Evolutionary conservation across 2,329 filamentous ascomycete species (phyloP).

Genomic region (Chaetothyriales sp.): DNA sequence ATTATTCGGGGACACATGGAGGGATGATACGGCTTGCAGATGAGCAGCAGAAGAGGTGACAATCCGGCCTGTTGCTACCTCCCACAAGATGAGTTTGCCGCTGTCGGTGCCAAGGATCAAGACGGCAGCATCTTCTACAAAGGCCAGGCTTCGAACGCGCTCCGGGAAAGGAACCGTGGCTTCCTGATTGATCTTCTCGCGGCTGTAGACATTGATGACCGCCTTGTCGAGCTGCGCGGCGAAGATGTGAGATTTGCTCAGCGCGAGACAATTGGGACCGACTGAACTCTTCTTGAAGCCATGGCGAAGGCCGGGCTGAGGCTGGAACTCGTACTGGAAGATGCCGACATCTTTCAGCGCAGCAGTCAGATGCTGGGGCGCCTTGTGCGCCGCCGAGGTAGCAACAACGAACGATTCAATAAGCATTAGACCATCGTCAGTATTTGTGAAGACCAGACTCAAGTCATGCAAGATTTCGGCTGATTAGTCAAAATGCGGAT

Average conservation of each 20-base stretch:
- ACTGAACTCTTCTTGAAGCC: conserved; percentile 86
- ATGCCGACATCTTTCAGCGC: conserved; percentile 66
- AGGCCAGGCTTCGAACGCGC: conserved; percentile 60
- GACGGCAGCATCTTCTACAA: conserved; percentile 47
- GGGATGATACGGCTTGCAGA: conserved; percentile 47
- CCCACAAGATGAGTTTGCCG: conserved; percentile 80
- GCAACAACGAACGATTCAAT: conserved; percentile 35
- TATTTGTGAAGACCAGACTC: not conserved
- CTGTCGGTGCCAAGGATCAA: conserved; percentile 69
- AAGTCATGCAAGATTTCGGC: no score
- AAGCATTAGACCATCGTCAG: conserved; percentile 24
- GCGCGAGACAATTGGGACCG: conserved; percentile 61
- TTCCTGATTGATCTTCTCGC: conserved; percentile 72
- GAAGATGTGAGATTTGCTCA: conserved; percentile 72
- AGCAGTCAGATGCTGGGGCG: conserved; percentile 27
- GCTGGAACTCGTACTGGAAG: conserved; percentile 69
- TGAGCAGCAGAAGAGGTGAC: conserved; percentile 30
- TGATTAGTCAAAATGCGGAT: not conserved
- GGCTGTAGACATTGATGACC: conserved; percentile 80
- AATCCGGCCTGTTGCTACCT: conserved; percentile 47
- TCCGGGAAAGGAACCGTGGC: conserved; percentile 78
- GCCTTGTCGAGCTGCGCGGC: conserved; percentile 84
- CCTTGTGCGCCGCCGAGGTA: conserved; percentile 26
- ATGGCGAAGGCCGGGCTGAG: conserved; percentile 56
- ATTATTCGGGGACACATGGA: conserved; percentile 53